Percentiles rank a stretch among this genome's conserved stretches.
These are phyloP conservation scores for Fusarium circinatum DNA, from an alignment of 2,329 filamentous ascomycete genomes.

Conservation along the genomic window DNA sequence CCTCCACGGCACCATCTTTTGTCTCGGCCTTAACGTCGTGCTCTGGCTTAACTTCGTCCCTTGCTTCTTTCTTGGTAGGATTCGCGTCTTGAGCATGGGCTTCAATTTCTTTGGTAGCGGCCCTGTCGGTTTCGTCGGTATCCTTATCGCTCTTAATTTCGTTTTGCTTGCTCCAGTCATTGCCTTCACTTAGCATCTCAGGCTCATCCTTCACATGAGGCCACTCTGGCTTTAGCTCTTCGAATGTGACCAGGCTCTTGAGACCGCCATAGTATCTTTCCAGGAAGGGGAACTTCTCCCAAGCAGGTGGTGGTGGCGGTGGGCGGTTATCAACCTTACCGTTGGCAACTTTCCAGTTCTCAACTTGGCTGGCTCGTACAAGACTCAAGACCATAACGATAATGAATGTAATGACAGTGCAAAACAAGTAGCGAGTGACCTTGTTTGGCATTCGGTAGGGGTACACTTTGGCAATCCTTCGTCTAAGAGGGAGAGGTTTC, in stretches of 20 bases:
- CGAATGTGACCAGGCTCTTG: constrained; percentile 71
- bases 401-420: constrained; percentile 74
- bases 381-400: constrained; percentile 81
- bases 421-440: constrained; percentile 81
- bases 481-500: constrained; percentile 30
- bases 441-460: constrained; percentile 75
- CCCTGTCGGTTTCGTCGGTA: constrained; percentile 31
- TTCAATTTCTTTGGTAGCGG: constrained; percentile 31
- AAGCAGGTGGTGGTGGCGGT: constrained; percentile 72
- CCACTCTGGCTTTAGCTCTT: constrained; percentile 82
- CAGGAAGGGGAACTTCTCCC: constrained; percentile 88
- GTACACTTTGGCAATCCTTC: constrained; percentile 44
- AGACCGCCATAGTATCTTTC: constrained; percentile 92
- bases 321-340: constrained; percentile 57
- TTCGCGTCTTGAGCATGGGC: constrained; percentile 8
- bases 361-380: constrained; percentile 76
- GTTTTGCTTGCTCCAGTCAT: constrained; percentile 30
- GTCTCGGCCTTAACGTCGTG: constrained; percentile 6
- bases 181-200: constrained; percentile 35
- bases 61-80: constrained; percentile 7
- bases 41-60: constrained; percentile 13
- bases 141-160: constrained; percentile 29
- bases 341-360: constrained; percentile 71
- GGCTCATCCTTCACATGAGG: constrained; percentile 73
- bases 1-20: constrained; percentile 1